Percentiles rank a stretch among this genome's conserved stretches.
Conservation (phyloP, 768 basidiomycete genomes). For the Russula foetens region DNA sequence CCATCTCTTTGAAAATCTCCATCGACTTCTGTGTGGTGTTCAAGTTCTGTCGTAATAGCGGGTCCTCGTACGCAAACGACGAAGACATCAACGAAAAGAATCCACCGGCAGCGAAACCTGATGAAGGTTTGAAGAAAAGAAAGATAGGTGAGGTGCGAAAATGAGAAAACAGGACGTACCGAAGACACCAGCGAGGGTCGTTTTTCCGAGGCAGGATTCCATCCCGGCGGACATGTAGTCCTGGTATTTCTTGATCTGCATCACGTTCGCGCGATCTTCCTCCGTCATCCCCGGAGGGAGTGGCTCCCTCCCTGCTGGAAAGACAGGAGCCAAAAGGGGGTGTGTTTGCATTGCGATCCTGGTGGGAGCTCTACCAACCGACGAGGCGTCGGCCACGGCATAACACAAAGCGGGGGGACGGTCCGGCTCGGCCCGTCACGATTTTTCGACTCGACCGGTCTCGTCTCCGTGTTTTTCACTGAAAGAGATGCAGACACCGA, state of each 20-base stretch:
- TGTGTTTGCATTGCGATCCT: conserved; percentile 17
- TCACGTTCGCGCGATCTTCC: conserved; percentile 60
- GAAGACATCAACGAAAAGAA: conserved; percentile 96
- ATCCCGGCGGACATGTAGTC: conserved; percentile 58
- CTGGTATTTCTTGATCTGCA: conserved; percentile 74
- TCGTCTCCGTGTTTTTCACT: not conserved
- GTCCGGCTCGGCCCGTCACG: not conserved
- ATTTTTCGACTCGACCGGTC: too few species aligned
- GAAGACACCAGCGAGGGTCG: conserved; percentile 68
- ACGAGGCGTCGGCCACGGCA: too few species aligned
- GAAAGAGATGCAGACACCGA: conserved; percentile 53
- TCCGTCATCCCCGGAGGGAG: conserved; percentile 77
- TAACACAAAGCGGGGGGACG: too few species aligned
- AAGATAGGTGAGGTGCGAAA: not conserved
- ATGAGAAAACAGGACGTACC: conserved; percentile 48
- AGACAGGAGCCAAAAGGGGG: conserved; percentile 58
- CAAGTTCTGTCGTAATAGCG: conserved; percentile 59
- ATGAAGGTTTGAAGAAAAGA: conserved; percentile 1
- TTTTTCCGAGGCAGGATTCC: conserved; percentile 85
- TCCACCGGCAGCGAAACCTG: conserved; percentile 87
- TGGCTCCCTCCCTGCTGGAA: conserved; percentile 79
- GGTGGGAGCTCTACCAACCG: too few species aligned
- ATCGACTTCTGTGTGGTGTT: conserved; percentile 70
- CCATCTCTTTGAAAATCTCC: conserved; percentile 90
- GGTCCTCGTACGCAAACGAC: conserved; percentile 93